Evolutionary conservation across 352 stramenopile species (phyloP), one percentile per base, ranked within the genome.

Genomic region (Blastocystis sp.): DNA sequence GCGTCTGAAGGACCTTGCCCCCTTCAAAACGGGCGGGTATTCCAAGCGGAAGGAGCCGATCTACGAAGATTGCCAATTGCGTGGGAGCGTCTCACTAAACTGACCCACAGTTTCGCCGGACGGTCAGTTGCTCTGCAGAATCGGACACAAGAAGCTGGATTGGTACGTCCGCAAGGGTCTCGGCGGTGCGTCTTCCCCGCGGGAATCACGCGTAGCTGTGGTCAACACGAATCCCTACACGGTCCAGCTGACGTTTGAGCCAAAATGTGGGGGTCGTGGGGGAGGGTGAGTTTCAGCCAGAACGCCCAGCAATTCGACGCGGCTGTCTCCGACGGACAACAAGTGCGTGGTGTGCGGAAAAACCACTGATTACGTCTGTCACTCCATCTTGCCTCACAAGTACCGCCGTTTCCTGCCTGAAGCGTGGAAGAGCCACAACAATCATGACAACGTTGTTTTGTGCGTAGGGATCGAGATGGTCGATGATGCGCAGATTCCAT

Each of bases 341-440:
- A 68, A 43, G 4, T 84, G 74, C 45, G 74, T 84, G 10, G 74
- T 84, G 21, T 84, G 74, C 45, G 74, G 74, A 28, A 84, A 70
- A 28, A 84, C 40, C 24, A 69, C 52, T 0, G 57, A 84, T 57
- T 88, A 88, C 60, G 78, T 88, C 17, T 79, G 78, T 28, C 78
- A 88, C 43, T 88, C 78, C 45, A 88, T 88, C 43, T 40, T 88
- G 17, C 78, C 78, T 19, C 78, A 88, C 40, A 57, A 62, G 14
- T 88, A 78, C n/a, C 78, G 78, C 34, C 28, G 42, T 40, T 88
- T 64, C 48, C 78, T 88, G 14, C 78, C 78, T 2, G 63, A 79
- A 19, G 40, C 28, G 34, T 88, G 64, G 64, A 88, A 88, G 57
- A 79, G 64, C 40, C 78, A 88, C 60, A 79, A 76, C 45, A 79